Percentiles rank a stretch among this genome's conserved stretches.
phyloP scores from a whole-genome alignment of 805 yeast species.

The Candida chauliodis region DNA sequence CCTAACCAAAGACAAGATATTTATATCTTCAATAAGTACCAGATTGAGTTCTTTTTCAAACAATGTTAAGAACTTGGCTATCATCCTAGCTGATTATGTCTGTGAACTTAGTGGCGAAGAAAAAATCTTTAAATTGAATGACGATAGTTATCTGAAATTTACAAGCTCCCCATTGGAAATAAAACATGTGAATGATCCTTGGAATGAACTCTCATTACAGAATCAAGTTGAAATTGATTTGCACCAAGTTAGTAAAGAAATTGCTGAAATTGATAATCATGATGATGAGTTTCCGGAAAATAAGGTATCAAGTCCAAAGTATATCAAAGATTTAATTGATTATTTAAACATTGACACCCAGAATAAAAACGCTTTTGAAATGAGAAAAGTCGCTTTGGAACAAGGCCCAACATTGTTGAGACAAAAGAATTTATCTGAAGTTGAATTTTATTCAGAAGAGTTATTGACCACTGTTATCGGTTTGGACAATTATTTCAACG shows the following conservation, averaged over 20 bases:
- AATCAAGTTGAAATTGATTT: background rate
- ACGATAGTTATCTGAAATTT: slow-evolving; percentile 23
- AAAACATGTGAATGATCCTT: slow-evolving; percentile 12
- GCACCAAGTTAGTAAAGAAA: background rate
- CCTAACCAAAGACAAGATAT: slow-evolving; percentile 34
- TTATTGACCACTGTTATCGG: slow-evolving; percentile 51
- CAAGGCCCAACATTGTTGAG: slow-evolving; percentile 59
- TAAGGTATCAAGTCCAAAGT: slow-evolving; percentile 52
- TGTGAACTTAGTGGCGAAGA: slow-evolving; percentile 29
- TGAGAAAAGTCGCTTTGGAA: slow-evolving; percentile 46
- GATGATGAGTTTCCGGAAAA: slow-evolving; percentile 23
- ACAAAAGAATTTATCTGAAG: slow-evolving; percentile 53
- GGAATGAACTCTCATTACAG: slow-evolving; percentile 18
- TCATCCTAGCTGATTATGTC: slow-evolving; percentile 53
- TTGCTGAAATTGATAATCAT: background rate
- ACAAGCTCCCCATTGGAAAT: slow-evolving; percentile 13
- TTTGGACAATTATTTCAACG: slow-evolving; percentile 54
- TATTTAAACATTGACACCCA: slow-evolving; percentile 49
- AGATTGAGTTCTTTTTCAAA: slow-evolving; percentile 49
- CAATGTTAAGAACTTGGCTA: slow-evolving; percentile 49
- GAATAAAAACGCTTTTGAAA: slow-evolving; percentile 46
- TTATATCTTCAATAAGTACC: slow-evolving; percentile 50
- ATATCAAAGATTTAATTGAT: slow-evolving; percentile 65
- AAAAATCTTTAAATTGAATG: slow-evolving; percentile 30
- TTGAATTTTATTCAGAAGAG: slow-evolving; percentile 53